A percentile compares a stretch with the other conserved stretches of the same genome.
These are phyloP conservation scores for Lachancea sp. DNA, from an alignment of 805 yeast genomes.

Conservation along the genomic window DNA sequence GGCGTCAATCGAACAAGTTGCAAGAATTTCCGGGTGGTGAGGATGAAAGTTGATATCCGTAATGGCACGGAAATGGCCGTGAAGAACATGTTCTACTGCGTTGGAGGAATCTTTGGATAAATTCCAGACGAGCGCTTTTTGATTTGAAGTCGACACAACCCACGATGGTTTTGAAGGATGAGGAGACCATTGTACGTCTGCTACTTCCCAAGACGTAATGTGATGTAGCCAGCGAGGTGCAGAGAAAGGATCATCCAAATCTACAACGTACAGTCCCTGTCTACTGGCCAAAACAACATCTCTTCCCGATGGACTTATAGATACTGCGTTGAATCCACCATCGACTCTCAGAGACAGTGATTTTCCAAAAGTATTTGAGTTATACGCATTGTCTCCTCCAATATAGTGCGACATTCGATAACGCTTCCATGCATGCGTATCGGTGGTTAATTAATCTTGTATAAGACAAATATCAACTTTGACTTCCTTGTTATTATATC, in stretches of 20 bases:
- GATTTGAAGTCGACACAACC: slow-evolving; percentile 92
- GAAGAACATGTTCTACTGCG: slow-evolving; percentile 83
- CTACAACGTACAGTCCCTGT: slow-evolving; percentile 82
- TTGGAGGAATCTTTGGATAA: slow-evolving; percentile 57
- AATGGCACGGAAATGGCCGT: slow-evolving; percentile 87
- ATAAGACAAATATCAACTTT: no score
- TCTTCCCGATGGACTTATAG: slow-evolving; percentile 81
- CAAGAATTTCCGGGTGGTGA: slow-evolving; percentile 73
- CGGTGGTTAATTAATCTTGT: no score
- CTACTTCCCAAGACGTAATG: slow-evolving; percentile 94
- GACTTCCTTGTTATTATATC: no score
- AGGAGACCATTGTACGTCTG: slow-evolving; percentile 98
- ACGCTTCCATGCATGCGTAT: background rate
- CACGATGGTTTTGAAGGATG: slow-evolving; percentile 78
- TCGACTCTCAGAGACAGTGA: slow-evolving; percentile 81
- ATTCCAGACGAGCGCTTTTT: slow-evolving; percentile 94
- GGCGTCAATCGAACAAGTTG: slow-evolving; percentile 91
- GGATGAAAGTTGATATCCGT: slow-evolving; percentile 95
- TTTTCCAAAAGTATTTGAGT: slow-evolving; percentile 66
- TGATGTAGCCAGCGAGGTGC: slow-evolving; percentile 94
- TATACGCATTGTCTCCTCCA: slow-evolving; percentile 29
- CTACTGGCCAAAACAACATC: slow-evolving; percentile 85
- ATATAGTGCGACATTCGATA: slow-evolving; percentile 10
- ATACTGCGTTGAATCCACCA: slow-evolving; percentile 87
- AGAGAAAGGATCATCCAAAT: slow-evolving; percentile 89